A percentile compares a stretch with the other conserved stretches of the same genome.
Evolutionary conservation across 352 stramenopile species (phyloP).

Genomic region (Phytophthora melonis): DNA sequence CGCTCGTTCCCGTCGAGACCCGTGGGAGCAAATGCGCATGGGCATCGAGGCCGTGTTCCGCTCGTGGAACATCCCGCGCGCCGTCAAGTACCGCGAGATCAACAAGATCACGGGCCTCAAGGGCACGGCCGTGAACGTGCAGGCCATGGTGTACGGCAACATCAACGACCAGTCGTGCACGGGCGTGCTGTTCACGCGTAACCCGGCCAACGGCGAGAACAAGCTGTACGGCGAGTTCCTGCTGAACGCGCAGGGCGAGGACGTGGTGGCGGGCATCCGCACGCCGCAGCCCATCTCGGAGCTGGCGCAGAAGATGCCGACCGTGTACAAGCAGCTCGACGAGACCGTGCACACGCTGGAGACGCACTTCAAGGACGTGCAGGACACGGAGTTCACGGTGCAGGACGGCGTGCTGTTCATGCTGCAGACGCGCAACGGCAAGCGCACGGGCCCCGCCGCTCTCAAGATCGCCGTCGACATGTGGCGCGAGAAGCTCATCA

Average conservation of each 20-base stretch:
- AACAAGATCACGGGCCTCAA: constrained; percentile 42
- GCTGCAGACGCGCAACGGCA: too few relatives aligned
- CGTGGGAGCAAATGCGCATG: constrained; percentile 40
- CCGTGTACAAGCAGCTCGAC: constrained; percentile 38
- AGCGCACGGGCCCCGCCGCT: constrained; percentile 1
- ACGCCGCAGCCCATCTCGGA: constrained; percentile 38
- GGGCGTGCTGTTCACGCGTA: constrained; percentile 38
- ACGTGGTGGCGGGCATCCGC: constrained; percentile 36
- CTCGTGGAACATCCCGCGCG: constrained; percentile 39
- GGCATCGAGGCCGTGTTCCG: constrained; percentile 40
- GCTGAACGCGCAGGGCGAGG: constrained; percentile 35
- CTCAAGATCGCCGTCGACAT: constrained; percentile 39
- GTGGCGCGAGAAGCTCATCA: constrained; percentile 42
- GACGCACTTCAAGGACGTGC: constrained; percentile 42
- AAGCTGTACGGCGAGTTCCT: constrained; percentile 40
- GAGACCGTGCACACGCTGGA: constrained; percentile 38
- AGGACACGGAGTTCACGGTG: constrained; percentile 38
- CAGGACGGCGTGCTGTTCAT: constrained; percentile 8
- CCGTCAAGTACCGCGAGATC: constrained; percentile 39
- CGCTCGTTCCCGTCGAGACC: constrained; percentile 35
- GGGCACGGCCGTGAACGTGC: constrained; percentile 37
- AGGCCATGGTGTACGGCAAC: constrained; percentile 39
- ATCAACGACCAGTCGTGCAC: constrained; percentile 38
- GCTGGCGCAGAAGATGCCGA: constrained; percentile 33
- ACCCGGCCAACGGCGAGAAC: constrained; percentile 34